These are phyloP conservation scores for Dipteronia sinensis DNA, from an alignment of 345 rosid genomes.

Conservation along the genomic window DNA sequence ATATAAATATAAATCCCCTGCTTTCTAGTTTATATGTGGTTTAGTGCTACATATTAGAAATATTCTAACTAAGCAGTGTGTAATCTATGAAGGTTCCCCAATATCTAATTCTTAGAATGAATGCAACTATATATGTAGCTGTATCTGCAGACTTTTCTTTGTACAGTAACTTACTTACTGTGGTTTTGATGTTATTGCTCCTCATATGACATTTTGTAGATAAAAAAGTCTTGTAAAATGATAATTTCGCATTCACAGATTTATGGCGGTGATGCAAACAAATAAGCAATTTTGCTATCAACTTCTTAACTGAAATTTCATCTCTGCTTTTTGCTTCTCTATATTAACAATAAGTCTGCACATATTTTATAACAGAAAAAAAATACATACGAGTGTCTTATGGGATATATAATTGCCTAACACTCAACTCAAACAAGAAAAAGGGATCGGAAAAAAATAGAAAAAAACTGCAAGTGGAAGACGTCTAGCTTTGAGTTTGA, in stretches of 20 bases:
- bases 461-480: conserved; percentile 9
- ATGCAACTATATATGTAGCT: background rate
- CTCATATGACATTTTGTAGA: background rate
- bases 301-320: conserved; percentile 33
- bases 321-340: conserved; percentile 37
- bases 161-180: background rate
- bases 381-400: conserved; percentile 18
- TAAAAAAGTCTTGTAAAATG: too few relatives aligned
- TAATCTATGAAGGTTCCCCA: conserved; percentile 14
- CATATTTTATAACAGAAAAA: conserved; percentile 25
- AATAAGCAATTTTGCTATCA: conserved; percentile 4
- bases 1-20: background rate
- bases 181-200: background rate
- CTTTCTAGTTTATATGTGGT: conserved; percentile 15
- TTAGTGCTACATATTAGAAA: background rate
- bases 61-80: conserved; percentile 21
- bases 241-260: too few relatives aligned
- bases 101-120: background rate
- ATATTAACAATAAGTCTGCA: conserved; percentile 33
- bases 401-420: conserved; percentile 20
- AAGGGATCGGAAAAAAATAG: conserved; percentile 10
- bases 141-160: background rate
- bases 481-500: background rate
- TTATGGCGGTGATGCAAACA: too few relatives aligned
- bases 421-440: conserved; percentile 18